A percentile compares a stretch with the other conserved stretches of the same genome.
phyloP scores from a whole-genome alignment of 768 basidiomycete genomes.

The Lactarius pseudohatsudake region DNA sequence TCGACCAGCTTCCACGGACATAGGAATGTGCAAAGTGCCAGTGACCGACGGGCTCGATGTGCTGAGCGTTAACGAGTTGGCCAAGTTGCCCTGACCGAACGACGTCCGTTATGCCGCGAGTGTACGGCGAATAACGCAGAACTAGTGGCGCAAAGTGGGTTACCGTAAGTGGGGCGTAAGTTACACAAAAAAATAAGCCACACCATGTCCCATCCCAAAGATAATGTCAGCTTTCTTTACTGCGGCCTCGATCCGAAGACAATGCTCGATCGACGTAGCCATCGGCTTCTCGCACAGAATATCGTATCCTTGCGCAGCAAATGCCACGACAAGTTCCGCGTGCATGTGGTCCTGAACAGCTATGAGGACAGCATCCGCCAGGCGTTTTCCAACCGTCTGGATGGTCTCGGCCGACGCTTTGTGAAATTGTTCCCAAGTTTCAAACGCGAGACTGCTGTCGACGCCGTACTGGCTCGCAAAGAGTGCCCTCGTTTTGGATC shows the following conservation, averaged over 20 bases:
- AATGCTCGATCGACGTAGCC: slow-evolving; percentile 73
- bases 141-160: slow-evolving; percentile 50
- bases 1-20: slow-evolving; percentile 81
- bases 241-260: slow-evolving; percentile 70
- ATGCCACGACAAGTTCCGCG: slow-evolving; percentile 67
- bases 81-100: slow-evolving; percentile 72
- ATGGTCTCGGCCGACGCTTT: slow-evolving; percentile 67
- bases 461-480: slow-evolving; percentile 60
- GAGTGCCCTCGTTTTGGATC: slow-evolving; percentile 57
- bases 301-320: slow-evolving; percentile 80
- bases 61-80: slow-evolving; percentile 77
- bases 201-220: slow-evolving; percentile 88
- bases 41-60: slow-evolving; percentile 84
- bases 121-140: slow-evolving; percentile 85
- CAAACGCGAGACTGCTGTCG: slow-evolving; percentile 68
- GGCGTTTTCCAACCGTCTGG: slow-evolving; percentile 59
- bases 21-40: slow-evolving; percentile 90
- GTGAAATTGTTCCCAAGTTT: slow-evolving; percentile 68
- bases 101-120: slow-evolving; percentile 62
- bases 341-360: slow-evolving; percentile 83
- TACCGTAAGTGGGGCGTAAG: not conserved
- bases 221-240: slow-evolving; percentile 68
- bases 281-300: slow-evolving; percentile 94
- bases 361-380: slow-evolving; percentile 81
- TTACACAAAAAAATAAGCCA: slow-evolving; percentile 20